phyloP scores from a whole-genome alignment of 1,284 basidiomycete genomes.

The Boletus sp. region DNA sequence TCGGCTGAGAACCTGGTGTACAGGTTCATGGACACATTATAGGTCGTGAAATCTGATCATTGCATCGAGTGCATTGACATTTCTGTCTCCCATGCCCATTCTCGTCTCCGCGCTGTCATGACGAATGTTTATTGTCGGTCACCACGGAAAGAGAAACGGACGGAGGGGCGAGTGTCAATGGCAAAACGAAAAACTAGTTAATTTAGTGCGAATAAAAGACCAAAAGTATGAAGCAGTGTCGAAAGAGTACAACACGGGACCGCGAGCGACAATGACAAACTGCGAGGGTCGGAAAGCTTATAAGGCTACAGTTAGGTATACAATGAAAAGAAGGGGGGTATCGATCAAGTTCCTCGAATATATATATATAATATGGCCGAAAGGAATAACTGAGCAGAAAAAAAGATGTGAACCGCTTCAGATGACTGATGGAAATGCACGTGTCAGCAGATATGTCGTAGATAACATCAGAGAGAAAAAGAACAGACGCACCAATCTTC shows the following conservation, averaged over 20 bases:
- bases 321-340: constrained; percentile 25
- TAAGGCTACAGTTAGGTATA: constrained; percentile 41
- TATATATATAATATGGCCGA: constrained; percentile 9
- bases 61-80: neutral
- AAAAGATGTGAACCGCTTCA: constrained; percentile 9
- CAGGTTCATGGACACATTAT: no score
- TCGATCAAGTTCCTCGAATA: constrained; percentile 13
- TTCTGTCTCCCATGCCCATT: neutral
- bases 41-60: no score
- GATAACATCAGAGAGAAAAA: no score
- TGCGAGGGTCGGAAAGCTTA: neutral
- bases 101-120: neutral
- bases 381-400: constrained; percentile 4
- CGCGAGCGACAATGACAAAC: neutral
- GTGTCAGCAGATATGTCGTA: neutral
- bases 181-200: neutral
- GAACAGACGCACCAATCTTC: constrained; percentile 64
- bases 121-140: neutral
- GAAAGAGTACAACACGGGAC: constrained; percentile 3
- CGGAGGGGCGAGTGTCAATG: neutral
- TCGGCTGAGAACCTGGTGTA: no score
- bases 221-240: no score
- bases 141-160: neutral
- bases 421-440: constrained; percentile 16
- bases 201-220: neutral